Base-by-base conservation (phyloP, 2,329 filamentous ascomycete species). In the Periconia digitata region DNA sequence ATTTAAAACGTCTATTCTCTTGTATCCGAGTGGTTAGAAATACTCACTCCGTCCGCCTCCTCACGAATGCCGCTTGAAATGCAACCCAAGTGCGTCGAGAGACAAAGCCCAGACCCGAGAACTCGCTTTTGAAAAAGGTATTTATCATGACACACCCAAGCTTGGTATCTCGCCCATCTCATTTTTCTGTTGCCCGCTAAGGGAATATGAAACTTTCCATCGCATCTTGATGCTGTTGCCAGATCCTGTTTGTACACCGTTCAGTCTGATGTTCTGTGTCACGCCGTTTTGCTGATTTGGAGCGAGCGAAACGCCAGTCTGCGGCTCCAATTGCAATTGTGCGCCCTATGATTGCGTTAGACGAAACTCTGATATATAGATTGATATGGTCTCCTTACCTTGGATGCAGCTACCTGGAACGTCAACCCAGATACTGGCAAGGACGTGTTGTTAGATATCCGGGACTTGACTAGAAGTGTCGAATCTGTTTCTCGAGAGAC, bases 341-440 rank as follows among this genome's bases (percentile, higher is more conserved):
- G 87, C 94, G 52, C 86, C 87, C 90, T 95, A 60, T 6, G 32
- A 12, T 18, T 20, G 17, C 32, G 47, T 64, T 49, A 63, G 53
- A 21, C 6, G 39, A 18, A 21, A 1, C n/a, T 34, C 16, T 3
- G 10, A 16, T 15, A 17, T n/a, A 15, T 18, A 24, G 53, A 47
- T 32, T 61, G 6, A 27, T 27, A 5, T 8, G 13, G 22, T 6
- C 8, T 23, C 24, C 54, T 49, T 57, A 95, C 92, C 83, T 92
- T 97, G 50, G 92, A 94, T 23, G 96, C 92, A 3, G 94, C 94
- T 34, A 95, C 80, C 70, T 96, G 90, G 64, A 96, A 95, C 49
- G 92, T 91, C 23, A 99, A 76, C 55, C 95, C 88, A 3, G 82
- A 81, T 18, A 99, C 80, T 0, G 84, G 81, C 61, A 88, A 81